These are phyloP conservation scores for Astrephomene gubernaculifera DNA, from an alignment of 139 green algal species.

Conservation along the genomic window DNA sequence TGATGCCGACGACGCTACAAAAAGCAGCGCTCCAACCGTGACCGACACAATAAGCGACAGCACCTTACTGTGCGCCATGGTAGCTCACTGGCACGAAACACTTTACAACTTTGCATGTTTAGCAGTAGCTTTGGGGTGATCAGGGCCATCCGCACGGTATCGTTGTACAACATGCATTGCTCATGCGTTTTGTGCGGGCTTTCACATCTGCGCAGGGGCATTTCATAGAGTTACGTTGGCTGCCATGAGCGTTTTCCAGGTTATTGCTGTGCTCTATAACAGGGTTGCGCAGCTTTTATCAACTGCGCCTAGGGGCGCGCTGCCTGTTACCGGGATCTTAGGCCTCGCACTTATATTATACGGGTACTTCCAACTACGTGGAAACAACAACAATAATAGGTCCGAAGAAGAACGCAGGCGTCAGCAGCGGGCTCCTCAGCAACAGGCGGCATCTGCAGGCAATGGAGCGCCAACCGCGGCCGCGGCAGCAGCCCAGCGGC, in stretches of 20 bases:
- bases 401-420: background rate
- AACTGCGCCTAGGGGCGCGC: constrained; percentile 43
- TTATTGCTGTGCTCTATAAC: constrained; percentile 42
- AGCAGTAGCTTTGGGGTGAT: too few relatives aligned
- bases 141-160: too few relatives aligned
- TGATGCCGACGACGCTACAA: too few relatives aligned
- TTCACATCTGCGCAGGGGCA: too few relatives aligned
- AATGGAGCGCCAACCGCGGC: too few relatives aligned
- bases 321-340: constrained; percentile 71
- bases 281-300: constrained; percentile 38
- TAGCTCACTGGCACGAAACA: background rate
- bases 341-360: constrained; percentile 67
- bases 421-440: background rate
- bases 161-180: too few relatives aligned
- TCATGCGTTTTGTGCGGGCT: too few relatives aligned
- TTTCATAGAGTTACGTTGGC: too few relatives aligned
- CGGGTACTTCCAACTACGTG: constrained; percentile 58
- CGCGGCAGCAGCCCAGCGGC: background rate
- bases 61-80: background rate
- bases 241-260: constrained; percentile 9
- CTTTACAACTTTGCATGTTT: background rate
- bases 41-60: background rate
- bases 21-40: background rate
- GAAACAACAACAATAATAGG: background rate
- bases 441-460: background rate